phyloP scores from a whole-genome alignment of 495 filamentous ascomycete species.

The Xylaria bambusicola region DNA sequence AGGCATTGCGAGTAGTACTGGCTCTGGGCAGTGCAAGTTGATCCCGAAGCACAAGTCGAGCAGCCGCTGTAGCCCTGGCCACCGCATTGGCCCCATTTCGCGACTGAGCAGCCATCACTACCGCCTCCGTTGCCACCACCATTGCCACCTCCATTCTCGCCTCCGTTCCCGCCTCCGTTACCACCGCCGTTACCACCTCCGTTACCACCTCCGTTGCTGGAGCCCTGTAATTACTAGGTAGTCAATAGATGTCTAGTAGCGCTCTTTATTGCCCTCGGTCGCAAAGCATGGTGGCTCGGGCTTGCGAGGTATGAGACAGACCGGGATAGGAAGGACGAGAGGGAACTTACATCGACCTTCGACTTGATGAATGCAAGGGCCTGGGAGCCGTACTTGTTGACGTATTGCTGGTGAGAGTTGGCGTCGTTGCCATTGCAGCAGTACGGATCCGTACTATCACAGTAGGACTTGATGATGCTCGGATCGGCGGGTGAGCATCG shows the following conservation, averaged over 20 bases:
- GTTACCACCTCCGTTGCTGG: constrained; percentile 59
- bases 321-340: too few relatives aligned
- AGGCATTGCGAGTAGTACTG: constrained; percentile 51
- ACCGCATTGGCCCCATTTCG: constrained; percentile 50
- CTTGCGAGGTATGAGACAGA: too few relatives aligned
- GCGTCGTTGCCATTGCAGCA: constrained; percentile 61
- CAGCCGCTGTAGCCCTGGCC: constrained; percentile 46
- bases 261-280: too few relatives aligned
- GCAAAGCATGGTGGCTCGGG: too few relatives aligned
- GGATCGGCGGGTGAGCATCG: constrained; percentile 43
- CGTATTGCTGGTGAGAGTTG: constrained; percentile 62
- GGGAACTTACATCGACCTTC: constrained; percentile 42
- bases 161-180: constrained; percentile 53
- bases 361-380: constrained; percentile 42
- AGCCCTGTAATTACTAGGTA: too few relatives aligned
- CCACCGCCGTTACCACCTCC: constrained; percentile 57
- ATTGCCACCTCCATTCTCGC: constrained; percentile 38
- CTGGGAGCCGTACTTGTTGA: constrained; percentile 46
- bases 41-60: constrained; percentile 43
- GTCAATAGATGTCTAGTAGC: too few relatives aligned
- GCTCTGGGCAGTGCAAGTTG: constrained; percentile 45
- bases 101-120: constrained; percentile 10
- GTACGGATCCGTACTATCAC: constrained; percentile 66
- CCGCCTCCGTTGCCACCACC: background rate
- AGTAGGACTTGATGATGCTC: constrained; percentile 62